A percentile compares a stretch with the other conserved stretches of the same genome.
Evolutionary conservation across 1,284 basidiomycete species (phyloP).

Genomic region (Marasmius sp.): DNA sequence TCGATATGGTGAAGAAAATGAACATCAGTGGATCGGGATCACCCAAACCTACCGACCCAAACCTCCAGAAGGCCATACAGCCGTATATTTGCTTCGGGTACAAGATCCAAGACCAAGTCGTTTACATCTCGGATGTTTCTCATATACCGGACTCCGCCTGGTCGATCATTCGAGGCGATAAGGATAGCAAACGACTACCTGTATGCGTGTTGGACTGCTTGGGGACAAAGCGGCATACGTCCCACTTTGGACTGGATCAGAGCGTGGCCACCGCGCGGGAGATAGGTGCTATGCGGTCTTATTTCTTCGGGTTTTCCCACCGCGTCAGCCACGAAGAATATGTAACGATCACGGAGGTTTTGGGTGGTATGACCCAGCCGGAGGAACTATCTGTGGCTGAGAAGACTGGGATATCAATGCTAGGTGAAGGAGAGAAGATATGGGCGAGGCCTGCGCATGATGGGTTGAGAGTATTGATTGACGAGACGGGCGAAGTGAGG

Average conservation of each 20-base stretch:
- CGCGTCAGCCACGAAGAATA: constrained; percentile 70
- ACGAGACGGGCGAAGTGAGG: constrained; percentile 34
- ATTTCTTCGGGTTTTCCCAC: constrained; percentile 74
- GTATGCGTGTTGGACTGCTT: constrained; percentile 75
- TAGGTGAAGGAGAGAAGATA: constrained; percentile 43
- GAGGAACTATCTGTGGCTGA: constrained; percentile 37
- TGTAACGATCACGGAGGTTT: constrained; percentile 51
- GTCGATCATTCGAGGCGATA: constrained; percentile 42
- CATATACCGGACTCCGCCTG: constrained; percentile 70
- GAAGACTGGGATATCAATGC: constrained; percentile 40
- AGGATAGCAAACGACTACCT: constrained; percentile 35
- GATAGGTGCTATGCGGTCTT: constrained; percentile 58
- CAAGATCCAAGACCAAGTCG: constrained; percentile 59
- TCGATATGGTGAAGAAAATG: neutral
- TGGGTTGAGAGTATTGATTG: constrained; percentile 55
- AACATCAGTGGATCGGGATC: constrained; percentile 8
- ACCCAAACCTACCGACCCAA: constrained; percentile 12
- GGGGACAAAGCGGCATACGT: constrained; percentile 57
- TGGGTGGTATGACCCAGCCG: constrained; percentile 38
- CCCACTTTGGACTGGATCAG: constrained; percentile 70
- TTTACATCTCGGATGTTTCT: constrained; percentile 78
- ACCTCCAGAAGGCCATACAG: constrained; percentile 34
- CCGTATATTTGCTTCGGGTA: constrained; percentile 79
- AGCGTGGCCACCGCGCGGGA: constrained; percentile 53
- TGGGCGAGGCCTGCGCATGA: constrained; percentile 76